Percentiles rank a stretch among this genome's conserved stretches.
Evolutionary conservation across 768 basidiomycete species (phyloP).

Genomic region (Amanita muscaria): DNA sequence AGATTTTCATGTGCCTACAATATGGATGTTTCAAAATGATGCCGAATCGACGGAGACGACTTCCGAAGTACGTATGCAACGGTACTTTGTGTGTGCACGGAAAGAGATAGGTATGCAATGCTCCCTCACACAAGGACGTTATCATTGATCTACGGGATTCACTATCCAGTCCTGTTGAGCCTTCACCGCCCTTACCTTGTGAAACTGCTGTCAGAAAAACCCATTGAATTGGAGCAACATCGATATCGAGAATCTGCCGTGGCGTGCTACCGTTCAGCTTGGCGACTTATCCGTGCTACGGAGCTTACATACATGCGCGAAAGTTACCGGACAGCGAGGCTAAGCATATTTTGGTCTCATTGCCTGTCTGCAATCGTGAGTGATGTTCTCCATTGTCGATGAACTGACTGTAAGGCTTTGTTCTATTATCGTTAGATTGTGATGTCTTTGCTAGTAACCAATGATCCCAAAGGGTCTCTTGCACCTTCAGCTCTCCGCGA

Average conservation of each 20-base stretch:
- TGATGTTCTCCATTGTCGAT: neutral
- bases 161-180: constrained; percentile 42
- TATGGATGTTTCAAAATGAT: constrained; percentile 32
- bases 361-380: constrained; percentile 57
- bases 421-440: constrained; percentile 34
- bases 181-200: constrained; percentile 64
- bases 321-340: constrained; percentile 34
- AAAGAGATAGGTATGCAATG: constrained; percentile 41
- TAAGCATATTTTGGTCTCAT: constrained; percentile 57
- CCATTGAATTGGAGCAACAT: constrained; percentile 48
- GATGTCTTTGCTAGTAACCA: constrained; percentile 46
- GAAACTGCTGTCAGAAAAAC: constrained; percentile 53
- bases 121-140: neutral
- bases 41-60: constrained; percentile 13
- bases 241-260: constrained; percentile 61
- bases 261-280: constrained; percentile 65
- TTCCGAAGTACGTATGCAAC: constrained; percentile 27
- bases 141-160: neutral
- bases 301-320: constrained; percentile 31
- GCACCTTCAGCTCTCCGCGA: constrained; percentile 39
- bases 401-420: neutral
- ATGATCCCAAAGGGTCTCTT: constrained; percentile 40
- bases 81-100: constrained; percentile 31
- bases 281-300: constrained; percentile 49
- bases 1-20: constrained; percentile 44